A percentile compares a stretch with the other conserved stretches of the same genome.
Conservation (phyloP, 2,329 filamentous ascomycete genomes). For the Ascochyta koolunga region DNA sequence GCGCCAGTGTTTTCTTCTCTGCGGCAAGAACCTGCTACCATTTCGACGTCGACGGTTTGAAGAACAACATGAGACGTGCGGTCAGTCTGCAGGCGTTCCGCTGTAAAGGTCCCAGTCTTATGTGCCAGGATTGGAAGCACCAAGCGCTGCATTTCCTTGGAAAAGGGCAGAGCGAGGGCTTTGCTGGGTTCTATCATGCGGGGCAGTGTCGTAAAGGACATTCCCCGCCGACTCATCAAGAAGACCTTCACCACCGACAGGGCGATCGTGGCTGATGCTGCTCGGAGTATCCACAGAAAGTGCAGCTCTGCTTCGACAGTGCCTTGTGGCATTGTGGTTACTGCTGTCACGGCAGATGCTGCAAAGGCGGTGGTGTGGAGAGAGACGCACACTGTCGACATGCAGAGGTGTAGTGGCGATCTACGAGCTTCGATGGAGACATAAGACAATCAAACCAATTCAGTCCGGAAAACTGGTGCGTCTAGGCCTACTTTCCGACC, state of each 20-base stretch:
- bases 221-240: no score
- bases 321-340: background rate
- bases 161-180: background rate
- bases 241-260: no score
- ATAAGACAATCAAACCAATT: background rate
- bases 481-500: no score
- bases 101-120: background rate
- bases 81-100: background rate
- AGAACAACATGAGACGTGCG: background rate
- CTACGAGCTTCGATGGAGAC: background rate
- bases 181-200: background rate
- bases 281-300: background rate
- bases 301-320: background rate
- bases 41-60: background rate
- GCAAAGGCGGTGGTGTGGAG: background rate
- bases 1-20: slow-evolving; percentile 3
- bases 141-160: background rate
- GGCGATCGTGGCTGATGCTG: no score
- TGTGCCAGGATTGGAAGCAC: background rate
- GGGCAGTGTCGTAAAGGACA: no score
- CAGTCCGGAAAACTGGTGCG: background rate
- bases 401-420: background rate
- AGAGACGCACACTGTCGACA: background rate
- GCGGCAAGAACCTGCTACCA: background rate
- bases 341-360: background rate